phyloP scores from a whole-genome alignment of 371 early-diverging fungal genomes.

The Rhizopus sp. region DNA sequence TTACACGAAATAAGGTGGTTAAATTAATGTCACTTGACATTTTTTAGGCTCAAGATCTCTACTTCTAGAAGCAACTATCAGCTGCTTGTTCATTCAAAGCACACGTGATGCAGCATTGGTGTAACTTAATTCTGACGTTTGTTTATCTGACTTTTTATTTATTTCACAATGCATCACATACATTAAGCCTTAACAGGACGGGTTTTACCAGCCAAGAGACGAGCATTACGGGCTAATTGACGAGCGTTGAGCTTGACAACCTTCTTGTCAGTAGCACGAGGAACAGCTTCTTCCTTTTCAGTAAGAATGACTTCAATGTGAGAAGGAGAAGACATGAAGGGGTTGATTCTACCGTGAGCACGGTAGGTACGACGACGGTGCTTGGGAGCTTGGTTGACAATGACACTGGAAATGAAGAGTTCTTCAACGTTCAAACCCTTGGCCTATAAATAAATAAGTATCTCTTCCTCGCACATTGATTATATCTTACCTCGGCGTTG shows the following conservation, averaged over 20 bases:
- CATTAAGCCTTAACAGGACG: background rate
- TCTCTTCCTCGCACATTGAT: background rate
- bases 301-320: slow-evolving; percentile 94
- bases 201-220: slow-evolving; percentile 33
- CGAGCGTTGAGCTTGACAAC: slow-evolving; percentile 52
- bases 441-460: slow-evolving; percentile 41
- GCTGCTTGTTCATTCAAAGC: background rate
- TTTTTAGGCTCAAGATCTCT: background rate
- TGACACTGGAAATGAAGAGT: slow-evolving; percentile 91
- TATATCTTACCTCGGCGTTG: slow-evolving; percentile 82
- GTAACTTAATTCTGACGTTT: background rate
- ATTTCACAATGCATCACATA: background rate
- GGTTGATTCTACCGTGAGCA: slow-evolving; percentile 95
- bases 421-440: slow-evolving; percentile 91
- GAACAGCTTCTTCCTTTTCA: slow-evolving; percentile 82
- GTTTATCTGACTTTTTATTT: background rate
- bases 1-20: slow-evolving; percentile 7
- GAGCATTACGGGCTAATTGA: slow-evolving; percentile 58
- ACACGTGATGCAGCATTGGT: slow-evolving; percentile 1
- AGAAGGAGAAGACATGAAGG: slow-evolving; percentile 97
- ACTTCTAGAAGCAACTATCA: background rate
- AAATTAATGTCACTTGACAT: background rate
- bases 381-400: slow-evolving; percentile 98
- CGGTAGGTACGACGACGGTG: slow-evolving; percentile 97
- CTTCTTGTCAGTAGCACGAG: slow-evolving; percentile 67